These are phyloP conservation scores for Ophiostoma montium DNA, from an alignment of 2,329 filamentous ascomycete genomes.

Conservation along the genomic window DNA sequence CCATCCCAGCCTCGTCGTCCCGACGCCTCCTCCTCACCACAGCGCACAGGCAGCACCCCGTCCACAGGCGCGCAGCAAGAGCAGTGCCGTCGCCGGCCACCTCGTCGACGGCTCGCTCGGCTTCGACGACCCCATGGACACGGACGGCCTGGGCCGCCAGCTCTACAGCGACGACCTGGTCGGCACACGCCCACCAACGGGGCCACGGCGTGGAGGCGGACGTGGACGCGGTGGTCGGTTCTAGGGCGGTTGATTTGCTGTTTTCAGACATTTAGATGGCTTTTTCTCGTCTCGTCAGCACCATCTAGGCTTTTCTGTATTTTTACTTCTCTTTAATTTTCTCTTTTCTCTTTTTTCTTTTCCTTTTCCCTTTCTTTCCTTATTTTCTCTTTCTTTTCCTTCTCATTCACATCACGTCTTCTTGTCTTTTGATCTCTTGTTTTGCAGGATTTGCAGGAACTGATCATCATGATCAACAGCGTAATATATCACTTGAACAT, in stretches of 20 bases:
- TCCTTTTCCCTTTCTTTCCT: neutral
- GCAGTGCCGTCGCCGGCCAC: slow-evolving; percentile 23
- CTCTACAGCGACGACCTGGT: slow-evolving; percentile 37
- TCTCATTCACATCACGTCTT: no score
- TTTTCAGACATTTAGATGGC: no score
- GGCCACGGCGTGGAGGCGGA: slow-evolving; percentile 3
- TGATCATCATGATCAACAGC: neutral
- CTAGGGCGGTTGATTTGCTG: no score
- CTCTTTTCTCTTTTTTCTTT: neutral
- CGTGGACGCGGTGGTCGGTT: slow-evolving; percentile 7
- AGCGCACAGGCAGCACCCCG: neutral
- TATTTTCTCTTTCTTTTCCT: neutral
- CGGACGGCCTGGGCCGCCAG: slow-evolving; percentile 18
- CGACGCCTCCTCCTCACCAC: slow-evolving; percentile 20
- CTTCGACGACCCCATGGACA: slow-evolving; percentile 35
- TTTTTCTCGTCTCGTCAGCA: no score
- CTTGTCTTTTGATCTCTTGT: no score
- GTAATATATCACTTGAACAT: no score
- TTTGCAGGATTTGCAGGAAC: no score
- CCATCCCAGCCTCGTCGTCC: no score
- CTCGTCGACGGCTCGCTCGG: slow-evolving; percentile 40
- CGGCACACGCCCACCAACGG: slow-evolving; percentile 1
- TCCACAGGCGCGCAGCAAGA: slow-evolving; percentile 4
- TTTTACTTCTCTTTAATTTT: neutral
- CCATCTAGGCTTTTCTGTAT: no score